Conservation (phyloP, 768 basidiomycete genomes). For the Melanogaster broomeanus region DNA sequence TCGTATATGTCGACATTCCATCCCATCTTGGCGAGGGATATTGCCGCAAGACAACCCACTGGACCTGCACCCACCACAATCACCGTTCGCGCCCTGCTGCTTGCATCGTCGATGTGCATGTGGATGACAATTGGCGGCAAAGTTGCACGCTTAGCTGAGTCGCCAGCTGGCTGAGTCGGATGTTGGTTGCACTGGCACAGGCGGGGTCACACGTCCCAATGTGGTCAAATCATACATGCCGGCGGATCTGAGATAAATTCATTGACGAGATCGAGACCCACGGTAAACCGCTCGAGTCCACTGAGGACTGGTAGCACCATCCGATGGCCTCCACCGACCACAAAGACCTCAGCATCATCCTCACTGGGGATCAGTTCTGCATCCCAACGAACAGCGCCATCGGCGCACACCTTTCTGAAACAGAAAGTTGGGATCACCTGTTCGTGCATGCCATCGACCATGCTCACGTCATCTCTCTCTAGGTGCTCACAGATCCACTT, state of each 20-base stretch:
- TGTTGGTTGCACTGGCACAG: not conserved
- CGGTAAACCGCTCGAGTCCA: not conserved
- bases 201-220: constrained; percentile 5
- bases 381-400: constrained; percentile 56
- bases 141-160: too few species aligned
- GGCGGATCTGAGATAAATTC: constrained; percentile 17
- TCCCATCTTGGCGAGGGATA: constrained; percentile 82
- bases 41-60: constrained; percentile 89
- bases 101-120: constrained; percentile 6
- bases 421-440: constrained; percentile 39
- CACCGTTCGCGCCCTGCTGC: constrained; percentile 41
- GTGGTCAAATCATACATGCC: constrained; percentile 11
- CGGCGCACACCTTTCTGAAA: constrained; percentile 39
- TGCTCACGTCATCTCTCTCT: constrained; percentile 16
- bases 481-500: constrained; percentile 63
- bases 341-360: constrained; percentile 26
- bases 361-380: constrained; percentile 55
- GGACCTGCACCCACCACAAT: constrained; percentile 87
- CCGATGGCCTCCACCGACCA: constrained; percentile 17
- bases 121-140: too few species aligned
- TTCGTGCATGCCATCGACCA: not conserved
- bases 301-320: too few species aligned
- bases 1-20: constrained; percentile 85
- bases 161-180: too few species aligned
- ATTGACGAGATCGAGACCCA: too few species aligned